A percentile compares a stretch with the other conserved stretches of the same genome.
Conservation (phyloP, 164 flowering plant species). For the Magnolia kwangsiensis region DNA sequence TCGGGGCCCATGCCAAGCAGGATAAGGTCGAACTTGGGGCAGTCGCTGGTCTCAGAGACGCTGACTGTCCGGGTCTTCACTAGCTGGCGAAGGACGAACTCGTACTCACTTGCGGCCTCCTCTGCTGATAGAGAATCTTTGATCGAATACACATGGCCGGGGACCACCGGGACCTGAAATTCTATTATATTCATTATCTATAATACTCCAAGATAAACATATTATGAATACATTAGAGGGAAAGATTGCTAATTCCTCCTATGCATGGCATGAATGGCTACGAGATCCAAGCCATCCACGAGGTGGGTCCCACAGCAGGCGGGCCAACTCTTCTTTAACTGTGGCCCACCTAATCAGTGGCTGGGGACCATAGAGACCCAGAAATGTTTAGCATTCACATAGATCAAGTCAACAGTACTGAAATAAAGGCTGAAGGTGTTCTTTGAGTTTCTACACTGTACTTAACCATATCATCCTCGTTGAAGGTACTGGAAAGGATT, state of each 20-base stretch:
- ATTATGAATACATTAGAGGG: too few species aligned
- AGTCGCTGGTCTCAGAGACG: constrained; percentile 56
- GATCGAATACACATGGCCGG: constrained; percentile 65
- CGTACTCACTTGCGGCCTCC: constrained; percentile 70
- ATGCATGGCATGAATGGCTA: not conserved
- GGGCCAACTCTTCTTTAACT: too few species aligned
- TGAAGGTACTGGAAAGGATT: not conserved
- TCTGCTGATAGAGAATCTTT: constrained; percentile 72
- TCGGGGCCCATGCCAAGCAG: constrained; percentile 83
- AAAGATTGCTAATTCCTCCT: not conserved
- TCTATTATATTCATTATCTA: not conserved
- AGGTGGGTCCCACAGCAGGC: too few species aligned
- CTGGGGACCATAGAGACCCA: too few species aligned
- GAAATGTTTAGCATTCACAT: too few species aligned
- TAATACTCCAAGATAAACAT: too few species aligned
- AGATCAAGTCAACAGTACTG: too few species aligned
- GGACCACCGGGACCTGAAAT: constrained; percentile 59
- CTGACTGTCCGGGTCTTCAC: constrained; percentile 54
- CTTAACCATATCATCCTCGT: not conserved
- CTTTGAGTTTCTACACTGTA: not conserved
- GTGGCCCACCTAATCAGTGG: too few species aligned
- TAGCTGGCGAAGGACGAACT: constrained; percentile 57
- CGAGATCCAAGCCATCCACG: not conserved
- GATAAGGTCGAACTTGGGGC: constrained; percentile 77
- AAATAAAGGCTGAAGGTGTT: not conserved